These are phyloP conservation scores for Gonium pectorale DNA, from an alignment of 139 green algal genomes.

Conservation along the genomic window DNA sequence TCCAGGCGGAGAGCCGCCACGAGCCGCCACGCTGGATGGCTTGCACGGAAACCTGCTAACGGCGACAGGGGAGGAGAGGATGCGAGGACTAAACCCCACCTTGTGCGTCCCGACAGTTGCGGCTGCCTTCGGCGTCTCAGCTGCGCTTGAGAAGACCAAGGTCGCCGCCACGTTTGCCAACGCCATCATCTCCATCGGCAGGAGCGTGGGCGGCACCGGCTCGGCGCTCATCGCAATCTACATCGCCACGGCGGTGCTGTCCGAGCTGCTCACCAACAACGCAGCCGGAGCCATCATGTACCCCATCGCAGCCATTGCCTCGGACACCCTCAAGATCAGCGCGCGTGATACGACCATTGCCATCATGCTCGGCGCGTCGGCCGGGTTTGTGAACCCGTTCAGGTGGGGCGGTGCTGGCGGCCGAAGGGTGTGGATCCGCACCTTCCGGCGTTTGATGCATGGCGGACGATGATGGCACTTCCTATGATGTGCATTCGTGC, in stretches of 20 bases:
- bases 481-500: too few species aligned
- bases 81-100: too few species aligned
- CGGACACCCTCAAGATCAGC: slow-evolving; percentile 52
- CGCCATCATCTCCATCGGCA: slow-evolving; percentile 46
- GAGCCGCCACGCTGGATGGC: too few species aligned
- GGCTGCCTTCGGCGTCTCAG: slow-evolving; percentile 72
- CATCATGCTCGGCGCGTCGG: slow-evolving; percentile 71
- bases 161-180: slow-evolving; percentile 37
- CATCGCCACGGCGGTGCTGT: slow-evolving; percentile 63
- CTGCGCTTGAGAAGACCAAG: slow-evolving; percentile 48
- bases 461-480: too few species aligned
- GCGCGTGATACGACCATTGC: slow-evolving; percentile 51
- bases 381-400: slow-evolving; percentile 71
- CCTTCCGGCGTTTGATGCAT: too few species aligned
- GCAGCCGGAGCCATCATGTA: slow-evolving; percentile 75
- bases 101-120: too few species aligned
- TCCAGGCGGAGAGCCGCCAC: too few species aligned
- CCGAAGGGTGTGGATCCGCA: too few species aligned
- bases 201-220: slow-evolving; percentile 30
- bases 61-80: too few species aligned
- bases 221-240: slow-evolving; percentile 58
- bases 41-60: too few species aligned
- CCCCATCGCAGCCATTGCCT: slow-evolving; percentile 55
- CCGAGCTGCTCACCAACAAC: slow-evolving; percentile 79
- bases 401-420: neutral